Evolutionary conservation across 2,329 filamentous ascomycete genomes (phyloP).

Genomic region (Drechslerella dactyloides): DNA sequence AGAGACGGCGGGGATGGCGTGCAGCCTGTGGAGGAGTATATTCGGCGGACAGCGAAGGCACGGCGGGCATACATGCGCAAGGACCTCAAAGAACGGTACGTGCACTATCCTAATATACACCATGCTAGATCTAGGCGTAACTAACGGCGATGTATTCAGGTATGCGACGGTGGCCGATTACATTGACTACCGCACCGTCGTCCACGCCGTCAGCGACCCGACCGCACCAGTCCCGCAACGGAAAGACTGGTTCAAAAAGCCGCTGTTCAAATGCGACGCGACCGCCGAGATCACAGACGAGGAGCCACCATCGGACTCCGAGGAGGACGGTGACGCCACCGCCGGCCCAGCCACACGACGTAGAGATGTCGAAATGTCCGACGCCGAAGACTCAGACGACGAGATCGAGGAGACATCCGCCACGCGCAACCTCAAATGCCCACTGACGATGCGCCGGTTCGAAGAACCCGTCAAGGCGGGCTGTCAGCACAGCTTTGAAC

Average conservation of each 20-base stretch:
- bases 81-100: conserved; percentile 43
- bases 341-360: neutral
- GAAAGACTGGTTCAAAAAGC: conserved; percentile 47
- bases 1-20: conserved; percentile 30
- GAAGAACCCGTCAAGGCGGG: conserved; percentile 36
- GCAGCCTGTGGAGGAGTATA: conserved; percentile 36
- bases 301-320: conserved; percentile 31
- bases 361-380: conserved; percentile 32
- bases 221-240: conserved; percentile 30
- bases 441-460: conserved; percentile 36
- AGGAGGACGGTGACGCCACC: conserved; percentile 1
- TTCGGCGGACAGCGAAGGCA: conserved; percentile 10
- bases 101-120: neutral
- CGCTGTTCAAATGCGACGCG: conserved; percentile 36
- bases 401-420: conserved; percentile 36
- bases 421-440: conserved; percentile 32
- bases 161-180: conserved; percentile 43
- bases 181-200: conserved; percentile 28
- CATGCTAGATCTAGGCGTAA: neutral
- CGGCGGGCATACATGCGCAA: conserved; percentile 24
- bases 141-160: conserved; percentile 6
- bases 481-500: conserved; percentile 38
- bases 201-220: conserved; percentile 30
- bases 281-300: conserved; percentile 36
- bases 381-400: conserved; percentile 34